These are phyloP conservation scores for Drechslerella stenobrocha DNA, from an alignment of 2,329 filamentous ascomycete species.

Conservation along the genomic window DNA sequence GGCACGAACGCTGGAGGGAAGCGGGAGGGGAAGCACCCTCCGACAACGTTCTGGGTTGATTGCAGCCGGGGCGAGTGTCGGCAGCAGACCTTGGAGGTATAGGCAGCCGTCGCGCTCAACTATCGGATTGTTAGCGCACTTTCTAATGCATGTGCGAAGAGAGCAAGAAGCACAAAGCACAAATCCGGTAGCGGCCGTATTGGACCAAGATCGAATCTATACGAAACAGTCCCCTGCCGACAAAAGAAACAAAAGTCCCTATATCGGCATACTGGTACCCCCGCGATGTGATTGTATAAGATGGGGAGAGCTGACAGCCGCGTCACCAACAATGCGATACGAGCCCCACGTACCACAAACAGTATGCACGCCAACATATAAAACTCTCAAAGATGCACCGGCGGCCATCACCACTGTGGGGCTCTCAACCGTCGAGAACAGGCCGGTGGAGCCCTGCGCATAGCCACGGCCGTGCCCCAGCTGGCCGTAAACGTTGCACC, in stretches of 20 bases:
- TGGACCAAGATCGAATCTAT: too few species aligned
- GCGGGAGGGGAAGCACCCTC: constrained; percentile 17
- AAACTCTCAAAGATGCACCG: constrained; percentile 19
- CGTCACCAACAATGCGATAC: too few species aligned
- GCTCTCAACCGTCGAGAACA: constrained; percentile 30
- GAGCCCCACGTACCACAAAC: constrained; percentile 22
- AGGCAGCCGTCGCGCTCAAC: constrained; percentile 33
- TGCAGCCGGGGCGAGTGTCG: not conserved
- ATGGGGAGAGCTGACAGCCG: too few species aligned
- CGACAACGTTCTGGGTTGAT: not conserved
- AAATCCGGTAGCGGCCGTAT: too few species aligned
- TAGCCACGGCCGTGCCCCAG: not conserved
- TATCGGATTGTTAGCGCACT: constrained; percentile 19
- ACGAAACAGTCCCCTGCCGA: not conserved
- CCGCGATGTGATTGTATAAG: too few species aligned
- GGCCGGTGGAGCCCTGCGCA: constrained; percentile 11
- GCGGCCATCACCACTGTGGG: constrained; percentile 29
- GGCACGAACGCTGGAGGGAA: constrained; percentile 2
- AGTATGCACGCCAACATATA: constrained; percentile 30
- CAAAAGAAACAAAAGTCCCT: too few species aligned
- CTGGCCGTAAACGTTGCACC: constrained; percentile 32
- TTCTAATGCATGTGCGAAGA: constrained; percentile 3
- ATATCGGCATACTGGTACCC: too few species aligned
- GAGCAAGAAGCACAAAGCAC: too few species aligned
- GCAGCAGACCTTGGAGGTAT: constrained; percentile 30